Evolutionary conservation across 164 flowering plant species (phyloP).

Genomic region (Piper betle): DNA sequence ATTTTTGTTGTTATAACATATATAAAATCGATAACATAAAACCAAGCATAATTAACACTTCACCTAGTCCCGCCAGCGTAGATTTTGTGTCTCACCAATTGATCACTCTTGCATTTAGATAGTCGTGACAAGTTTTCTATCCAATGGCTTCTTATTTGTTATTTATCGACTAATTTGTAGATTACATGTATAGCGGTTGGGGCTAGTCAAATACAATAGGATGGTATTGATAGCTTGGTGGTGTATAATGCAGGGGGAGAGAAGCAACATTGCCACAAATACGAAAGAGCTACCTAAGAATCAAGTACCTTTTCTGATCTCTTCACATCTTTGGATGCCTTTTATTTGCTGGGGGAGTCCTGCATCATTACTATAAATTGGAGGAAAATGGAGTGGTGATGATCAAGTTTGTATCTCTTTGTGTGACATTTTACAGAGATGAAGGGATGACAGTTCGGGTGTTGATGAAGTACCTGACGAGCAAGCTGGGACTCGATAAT

Average conservation of each 20-base stretch:
- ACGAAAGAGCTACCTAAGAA: slow-evolving; percentile 83
- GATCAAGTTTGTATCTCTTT: neutral
- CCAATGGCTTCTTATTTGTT: no score
- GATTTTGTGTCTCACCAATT: no score
- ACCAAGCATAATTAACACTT: no score
- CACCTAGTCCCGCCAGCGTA: no score
- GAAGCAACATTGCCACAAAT: slow-evolving; percentile 90
- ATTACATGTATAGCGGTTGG: no score
- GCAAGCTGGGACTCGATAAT: slow-evolving; percentile 71
- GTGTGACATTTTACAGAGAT: slow-evolving; percentile 34
- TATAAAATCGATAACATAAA: no score
- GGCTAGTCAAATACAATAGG: neutral
- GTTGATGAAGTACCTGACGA: slow-evolving; percentile 78
- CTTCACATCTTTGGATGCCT: neutral
- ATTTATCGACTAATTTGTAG: neutral
- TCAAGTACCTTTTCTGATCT: slow-evolving; percentile 40
- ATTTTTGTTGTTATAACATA: no score
- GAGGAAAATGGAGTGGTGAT: neutral
- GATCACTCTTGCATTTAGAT: no score
- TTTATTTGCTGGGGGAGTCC: neutral
- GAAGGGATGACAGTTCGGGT: slow-evolving; percentile 79
- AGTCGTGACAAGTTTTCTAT: no score
- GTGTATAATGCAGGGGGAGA: slow-evolving; percentile 40
- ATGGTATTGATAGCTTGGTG: slow-evolving; percentile 7
- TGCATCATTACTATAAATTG: neutral